Percentiles rank a stretch among this genome's conserved stretches.
Evolutionary conservation across 2,329 filamentous ascomycete species (phyloP).

Genomic region (Monilinia laxa): DNA sequence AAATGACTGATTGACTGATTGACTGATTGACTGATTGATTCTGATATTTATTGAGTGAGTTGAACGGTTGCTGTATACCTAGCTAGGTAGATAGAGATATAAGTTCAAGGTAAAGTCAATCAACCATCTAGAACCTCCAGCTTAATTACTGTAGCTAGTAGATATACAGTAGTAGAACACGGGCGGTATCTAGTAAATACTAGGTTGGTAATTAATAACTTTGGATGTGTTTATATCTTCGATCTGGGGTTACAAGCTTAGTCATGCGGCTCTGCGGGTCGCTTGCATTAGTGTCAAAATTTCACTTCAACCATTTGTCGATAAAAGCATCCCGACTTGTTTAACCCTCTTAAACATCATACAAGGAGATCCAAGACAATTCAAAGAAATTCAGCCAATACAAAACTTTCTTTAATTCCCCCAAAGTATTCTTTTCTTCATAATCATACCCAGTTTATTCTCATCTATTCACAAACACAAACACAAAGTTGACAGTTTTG

Average conservation of each 20-base stretch:
- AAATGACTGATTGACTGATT: neutral
- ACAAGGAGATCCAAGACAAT: neutral
- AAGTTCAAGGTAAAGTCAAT: neutral
- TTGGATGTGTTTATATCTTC: neutral
- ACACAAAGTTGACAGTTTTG: neutral
- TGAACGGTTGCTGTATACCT: neutral
- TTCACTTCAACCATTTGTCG: slow-evolving; percentile 8
- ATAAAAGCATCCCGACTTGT: neutral
- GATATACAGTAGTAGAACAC: no score
- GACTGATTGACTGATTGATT: neutral
- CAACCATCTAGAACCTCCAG: no score
- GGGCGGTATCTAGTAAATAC: neutral
- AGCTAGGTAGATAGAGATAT: neutral
- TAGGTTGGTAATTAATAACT: neutral
- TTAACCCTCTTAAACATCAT: neutral
- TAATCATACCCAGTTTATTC: neutral
- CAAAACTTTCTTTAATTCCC: neutral
- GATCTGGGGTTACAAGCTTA: slow-evolving; percentile 7
- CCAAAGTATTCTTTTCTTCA: neutral
- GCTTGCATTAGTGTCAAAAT: slow-evolving; percentile 31
- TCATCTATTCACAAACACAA: neutral
- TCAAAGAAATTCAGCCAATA: neutral
- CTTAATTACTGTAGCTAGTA: no score
- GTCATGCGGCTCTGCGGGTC: slow-evolving; percentile 38
- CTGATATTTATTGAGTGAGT: neutral